Evolutionary conservation across 2,329 filamentous ascomycete genomes (phyloP).

Genomic region (Microcyclospora tardicrescens): DNA sequence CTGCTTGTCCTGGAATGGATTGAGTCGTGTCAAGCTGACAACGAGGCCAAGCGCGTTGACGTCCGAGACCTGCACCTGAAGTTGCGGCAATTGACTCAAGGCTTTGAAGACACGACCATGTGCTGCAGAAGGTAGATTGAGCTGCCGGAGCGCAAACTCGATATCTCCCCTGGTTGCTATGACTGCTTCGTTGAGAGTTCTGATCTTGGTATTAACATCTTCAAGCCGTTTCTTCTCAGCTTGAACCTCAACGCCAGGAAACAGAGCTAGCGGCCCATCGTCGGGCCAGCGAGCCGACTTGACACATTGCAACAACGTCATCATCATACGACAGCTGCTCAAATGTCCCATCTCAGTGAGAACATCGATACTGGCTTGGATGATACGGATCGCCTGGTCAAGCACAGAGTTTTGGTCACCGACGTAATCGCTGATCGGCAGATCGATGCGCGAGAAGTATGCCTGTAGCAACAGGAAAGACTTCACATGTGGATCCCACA

Average conservation of each 20-base stretch:
- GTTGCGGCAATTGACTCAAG: constrained; percentile 52
- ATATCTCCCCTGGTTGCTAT: constrained; percentile 19
- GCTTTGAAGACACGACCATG: constrained; percentile 45
- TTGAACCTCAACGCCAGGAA: constrained; percentile 53
- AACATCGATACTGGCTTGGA: constrained; percentile 89
- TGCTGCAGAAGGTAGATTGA: constrained; percentile 37
- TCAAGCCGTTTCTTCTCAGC: constrained; percentile 30
- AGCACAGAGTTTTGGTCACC: constrained; percentile 81
- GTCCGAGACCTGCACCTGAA: constrained; percentile 49
- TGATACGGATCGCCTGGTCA: constrained; percentile 91
- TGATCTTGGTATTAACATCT: constrained; percentile 21
- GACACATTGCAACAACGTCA: constrained; percentile 76
- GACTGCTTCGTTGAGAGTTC: constrained; percentile 28
- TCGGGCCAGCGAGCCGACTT: constrained; percentile 87
- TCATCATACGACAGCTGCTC: constrained; percentile 67
- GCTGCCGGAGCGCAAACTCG: constrained; percentile 32
- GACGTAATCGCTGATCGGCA: constrained; percentile 94
- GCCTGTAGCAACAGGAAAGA: constrained; percentile 87
- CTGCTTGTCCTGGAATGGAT: constrained; percentile 51
- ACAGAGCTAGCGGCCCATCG: constrained; percentile 64
- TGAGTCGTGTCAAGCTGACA: constrained; percentile 52
- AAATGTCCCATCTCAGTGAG: constrained; percentile 78
- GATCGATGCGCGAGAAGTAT: constrained; percentile 81
- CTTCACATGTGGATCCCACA: constrained; percentile 99
- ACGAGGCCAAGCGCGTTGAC: constrained; percentile 51